These are phyloP conservation scores for Rhynchospora tenuis DNA, from an alignment of 176 grass and related monocot genomes.

Conservation along the genomic window DNA sequence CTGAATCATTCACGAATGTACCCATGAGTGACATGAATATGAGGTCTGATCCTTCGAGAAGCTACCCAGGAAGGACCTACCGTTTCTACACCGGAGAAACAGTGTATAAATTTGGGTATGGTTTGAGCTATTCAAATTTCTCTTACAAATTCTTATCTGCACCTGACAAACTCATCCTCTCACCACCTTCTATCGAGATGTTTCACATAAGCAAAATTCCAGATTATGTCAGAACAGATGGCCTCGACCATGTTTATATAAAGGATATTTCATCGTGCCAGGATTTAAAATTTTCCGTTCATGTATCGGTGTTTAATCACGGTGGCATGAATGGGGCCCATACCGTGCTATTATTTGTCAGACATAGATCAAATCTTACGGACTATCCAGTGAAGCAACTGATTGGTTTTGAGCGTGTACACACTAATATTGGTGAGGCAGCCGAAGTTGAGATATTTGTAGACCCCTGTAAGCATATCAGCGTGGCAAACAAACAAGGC, in stretches of 20 bases:
- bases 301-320: conserved; percentile 44
- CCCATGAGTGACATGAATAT: conserved; percentile 91
- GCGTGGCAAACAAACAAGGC: conserved; percentile 42
- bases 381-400: conserved; percentile 61
- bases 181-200: conserved; percentile 17
- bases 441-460: conserved; percentile 39
- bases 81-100: conserved; percentile 78
- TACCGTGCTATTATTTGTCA: conserved; percentile 48
- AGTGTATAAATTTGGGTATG: conserved; percentile 75
- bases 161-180: conserved; percentile 50
- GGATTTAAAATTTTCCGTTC: conserved; percentile 49
- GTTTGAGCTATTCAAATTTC: conserved; percentile 77
- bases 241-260: conserved; percentile 33
- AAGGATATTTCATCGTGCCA: conserved; percentile 65
- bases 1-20: conserved; percentile 65
- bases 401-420: conserved; percentile 63
- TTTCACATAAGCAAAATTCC: conserved; percentile 26
- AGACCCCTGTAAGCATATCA: conserved; percentile 69
- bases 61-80: conserved; percentile 84
- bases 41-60: conserved; percentile 56
- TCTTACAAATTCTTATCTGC: conserved; percentile 47
- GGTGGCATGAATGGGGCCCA: conserved; percentile 67
- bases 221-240: conserved; percentile 35
- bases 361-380: conserved; percentile 27
- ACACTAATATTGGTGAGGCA: conserved; percentile 28